Base-by-base conservation (phyloP, 2,329 filamentous ascomycete genomes). In the Didymella pinodella region DNA sequence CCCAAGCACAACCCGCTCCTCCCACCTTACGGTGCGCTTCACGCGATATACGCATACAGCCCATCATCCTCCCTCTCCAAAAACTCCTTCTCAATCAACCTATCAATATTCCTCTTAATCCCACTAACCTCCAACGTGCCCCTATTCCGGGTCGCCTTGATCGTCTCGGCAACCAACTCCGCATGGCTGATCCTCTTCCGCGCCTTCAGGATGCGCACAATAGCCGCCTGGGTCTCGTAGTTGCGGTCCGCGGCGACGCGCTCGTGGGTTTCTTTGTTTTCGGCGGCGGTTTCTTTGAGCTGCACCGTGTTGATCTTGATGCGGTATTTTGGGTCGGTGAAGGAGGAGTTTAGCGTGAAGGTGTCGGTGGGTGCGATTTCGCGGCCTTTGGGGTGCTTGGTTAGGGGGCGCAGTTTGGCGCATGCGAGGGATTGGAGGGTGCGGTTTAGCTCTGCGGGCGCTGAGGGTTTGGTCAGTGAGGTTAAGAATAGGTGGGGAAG, bases 261-360 rank as follows among this genome's bases (percentile, higher is more conserved):
- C 77, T 97, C 90, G 77, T 98, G 93, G 1, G 93, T 98, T 69
- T 90, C 92, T 78, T 93, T 91, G 79, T 97, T 97, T 79, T 99
- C 95, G 72, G 94, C 90, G 70, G 90, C 91, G 0, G 95, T 98
- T 80, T 99, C 95, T 79, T 95, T 96, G 49, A 97, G 85, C 79
- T 99, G 95, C 68, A 99, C 95, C 79, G 97, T 94, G 80, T 98
- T 99, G 82, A 99, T 97, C 82, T 99, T 99, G 80, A 99, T 89
- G 56, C 93, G 88, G 78, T 91, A 90, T 77, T 95, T 96, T 20
- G 88, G 85, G 72, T 97, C 90, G 2, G 81, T 81, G 78, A 99
- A 99, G 16, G 76, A 75, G 44, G 84, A 78, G 79, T 97, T 97
- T 71, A 96, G 88, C 0, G 86, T 87, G 71, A 99, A 99, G 0